These are phyloP conservation scores for Escallonia herrerae DNA, from an alignment of 129 eudicot species.

Conservation along the genomic window DNA sequence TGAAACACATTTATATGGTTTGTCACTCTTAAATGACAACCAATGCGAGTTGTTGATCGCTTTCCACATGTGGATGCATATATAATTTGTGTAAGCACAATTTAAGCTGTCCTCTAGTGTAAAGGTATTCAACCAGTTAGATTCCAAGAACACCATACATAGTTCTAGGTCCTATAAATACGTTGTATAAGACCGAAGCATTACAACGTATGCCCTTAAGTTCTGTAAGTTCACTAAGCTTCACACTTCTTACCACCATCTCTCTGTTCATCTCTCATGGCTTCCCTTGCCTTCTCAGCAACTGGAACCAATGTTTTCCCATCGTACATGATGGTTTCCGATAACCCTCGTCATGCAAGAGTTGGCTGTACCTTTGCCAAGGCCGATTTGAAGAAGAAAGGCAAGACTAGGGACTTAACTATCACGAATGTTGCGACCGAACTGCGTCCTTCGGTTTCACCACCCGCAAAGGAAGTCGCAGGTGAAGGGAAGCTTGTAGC, in stretches of 20 bases:
- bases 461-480: constrained; percentile 16
- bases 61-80: too few species aligned
- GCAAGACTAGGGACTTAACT: background rate
- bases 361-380: constrained; percentile 19
- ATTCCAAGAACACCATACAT: constrained; percentile 25
- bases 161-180: constrained; percentile 14
- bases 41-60: too few species aligned
- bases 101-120: constrained; percentile 30
- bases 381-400: constrained; percentile 1
- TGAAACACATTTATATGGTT: too few species aligned
- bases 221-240: background rate
- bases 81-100: background rate
- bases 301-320: constrained; percentile 18
- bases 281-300: constrained; percentile 42
- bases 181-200: constrained; percentile 28
- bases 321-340: constrained; percentile 13
- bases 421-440: constrained; percentile 48
- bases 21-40: too few species aligned
- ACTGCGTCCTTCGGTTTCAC: constrained; percentile 28
- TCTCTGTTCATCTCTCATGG: constrained; percentile 31
- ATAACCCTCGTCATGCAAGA: background rate
- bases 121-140: constrained; percentile 33
- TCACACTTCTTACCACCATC: background rate
- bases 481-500: constrained; percentile 48
- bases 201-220: background rate